Evolutionary conservation across 768 basidiomycete genomes (phyloP).

Genomic region (Tricholoma bakamatsutake): DNA sequence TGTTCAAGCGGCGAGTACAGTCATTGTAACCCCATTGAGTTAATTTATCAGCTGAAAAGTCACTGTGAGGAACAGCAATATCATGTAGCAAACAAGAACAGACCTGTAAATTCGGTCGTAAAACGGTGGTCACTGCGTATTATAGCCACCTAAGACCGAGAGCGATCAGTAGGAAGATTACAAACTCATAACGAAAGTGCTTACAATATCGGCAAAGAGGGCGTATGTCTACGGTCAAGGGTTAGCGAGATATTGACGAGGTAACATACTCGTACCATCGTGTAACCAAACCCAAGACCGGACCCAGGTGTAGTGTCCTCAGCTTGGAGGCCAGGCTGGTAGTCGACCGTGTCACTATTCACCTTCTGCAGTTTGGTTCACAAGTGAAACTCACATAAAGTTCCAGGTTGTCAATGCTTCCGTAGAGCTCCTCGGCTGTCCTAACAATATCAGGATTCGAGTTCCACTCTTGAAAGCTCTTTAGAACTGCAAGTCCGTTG

Average conservation of each 20-base stretch:
- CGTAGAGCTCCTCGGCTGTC: constrained; percentile 24
- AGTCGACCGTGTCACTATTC: background rate
- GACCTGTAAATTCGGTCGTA: constrained; percentile 11
- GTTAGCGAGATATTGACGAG: background rate
- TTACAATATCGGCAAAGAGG: constrained; percentile 17
- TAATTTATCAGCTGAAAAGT: constrained; percentile 5
- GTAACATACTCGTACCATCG: constrained; percentile 15
- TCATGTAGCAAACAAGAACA: background rate
- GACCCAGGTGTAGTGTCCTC: constrained; percentile 8
- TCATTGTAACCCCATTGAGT: constrained; percentile 20
- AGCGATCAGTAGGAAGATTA: background rate
- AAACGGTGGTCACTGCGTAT: constrained; percentile 18
- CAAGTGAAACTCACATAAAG: constrained; percentile 23
- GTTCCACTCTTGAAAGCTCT: constrained; percentile 28
- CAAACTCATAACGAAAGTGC: background rate
- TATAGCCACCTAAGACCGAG: constrained; percentile 11
- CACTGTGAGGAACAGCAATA: background rate
- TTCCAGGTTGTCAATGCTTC: constrained; percentile 29
- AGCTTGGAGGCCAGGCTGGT: constrained; percentile 14
- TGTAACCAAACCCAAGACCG: constrained; percentile 19
- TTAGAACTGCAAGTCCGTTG: constrained; percentile 14
- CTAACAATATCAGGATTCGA: constrained; percentile 19
- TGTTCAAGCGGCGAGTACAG: constrained; percentile 8
- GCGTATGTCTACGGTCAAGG: constrained; percentile 11
- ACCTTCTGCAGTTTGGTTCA: background rate